A percentile compares a stretch with the other conserved stretches of the same genome.
phyloP scores from a whole-genome alignment of 192 early-diverging fungal species.

The Mortierella alpina region DNA sequence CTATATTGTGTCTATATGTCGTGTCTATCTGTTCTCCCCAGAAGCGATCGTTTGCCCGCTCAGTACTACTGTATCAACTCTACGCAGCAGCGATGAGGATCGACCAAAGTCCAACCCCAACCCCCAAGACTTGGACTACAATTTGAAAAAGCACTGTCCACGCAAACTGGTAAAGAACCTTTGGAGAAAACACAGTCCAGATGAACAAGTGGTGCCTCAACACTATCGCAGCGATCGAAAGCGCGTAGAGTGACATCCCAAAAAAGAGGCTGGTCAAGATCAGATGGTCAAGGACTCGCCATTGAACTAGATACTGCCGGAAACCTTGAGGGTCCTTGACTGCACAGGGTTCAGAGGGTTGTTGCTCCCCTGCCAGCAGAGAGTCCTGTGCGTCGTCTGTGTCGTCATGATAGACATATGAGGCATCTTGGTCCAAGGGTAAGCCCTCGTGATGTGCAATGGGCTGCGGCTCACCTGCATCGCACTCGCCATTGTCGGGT shows the following conservation, averaged over 20 bases:
- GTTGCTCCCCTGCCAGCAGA: neutral
- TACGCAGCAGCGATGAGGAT: neutral
- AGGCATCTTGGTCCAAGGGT: too few species aligned
- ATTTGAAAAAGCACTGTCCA: conserved; percentile 68
- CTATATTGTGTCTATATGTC: too few species aligned
- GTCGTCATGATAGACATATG: neutral
- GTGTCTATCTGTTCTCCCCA: too few species aligned
- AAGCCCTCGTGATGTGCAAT: too few species aligned
- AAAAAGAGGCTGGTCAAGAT: conserved; percentile 56
- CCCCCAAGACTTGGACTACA: conserved; percentile 43
- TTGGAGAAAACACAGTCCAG: conserved; percentile 88
- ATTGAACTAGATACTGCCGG: conserved; percentile 8
- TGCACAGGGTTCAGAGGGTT: conserved; percentile 16
- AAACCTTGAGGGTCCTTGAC: conserved; percentile 31
- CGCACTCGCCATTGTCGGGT: neutral
- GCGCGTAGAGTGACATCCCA: conserved; percentile 59
- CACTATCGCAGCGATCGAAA: conserved; percentile 72
- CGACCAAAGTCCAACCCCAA: conserved; percentile 25
- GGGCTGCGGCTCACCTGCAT: too few species aligned
- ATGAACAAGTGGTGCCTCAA: conserved; percentile 80
- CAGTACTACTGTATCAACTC: too few species aligned
- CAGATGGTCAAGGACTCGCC: conserved; percentile 24
- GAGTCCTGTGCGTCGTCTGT: conserved; percentile 8
- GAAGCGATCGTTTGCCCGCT: too few species aligned
- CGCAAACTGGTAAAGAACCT: conserved; percentile 79